Evolutionary conservation across 2,329 filamentous ascomycete genomes (phyloP).

Genomic region (Alternaria longipes): DNA sequence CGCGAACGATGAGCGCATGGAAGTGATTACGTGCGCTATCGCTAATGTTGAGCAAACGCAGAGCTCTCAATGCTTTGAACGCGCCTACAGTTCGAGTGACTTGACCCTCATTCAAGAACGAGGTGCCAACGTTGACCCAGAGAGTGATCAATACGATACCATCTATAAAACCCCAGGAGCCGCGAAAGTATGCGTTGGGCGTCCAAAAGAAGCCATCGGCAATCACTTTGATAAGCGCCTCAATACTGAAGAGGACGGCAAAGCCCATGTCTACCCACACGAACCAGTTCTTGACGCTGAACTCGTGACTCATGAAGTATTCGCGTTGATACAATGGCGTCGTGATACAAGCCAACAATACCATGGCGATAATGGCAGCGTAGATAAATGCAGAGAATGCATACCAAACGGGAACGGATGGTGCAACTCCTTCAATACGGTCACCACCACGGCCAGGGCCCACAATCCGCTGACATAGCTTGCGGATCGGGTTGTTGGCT

Average conservation of each 20-base stretch:
- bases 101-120: constrained; percentile 80
- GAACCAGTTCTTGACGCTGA: constrained; percentile 83
- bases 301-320: constrained; percentile 72
- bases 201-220: constrained; percentile 97
- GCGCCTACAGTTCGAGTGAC: constrained; percentile 92
- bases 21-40: constrained; percentile 96
- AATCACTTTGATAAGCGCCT: constrained; percentile 90
- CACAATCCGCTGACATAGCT: constrained; percentile 86
- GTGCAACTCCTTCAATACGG: constrained; percentile 87
- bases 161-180: constrained; percentile 97
- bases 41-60: constrained; percentile 92
- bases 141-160: constrained; percentile 89
- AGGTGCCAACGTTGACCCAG: constrained; percentile 91
- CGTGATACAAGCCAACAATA: constrained; percentile 92
- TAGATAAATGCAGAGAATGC: constrained; percentile 94
- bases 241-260: constrained; percentile 82
- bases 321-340: constrained; percentile 93
- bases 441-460: constrained; percentile 88
- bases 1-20: constrained; percentile 92
- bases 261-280: constrained; percentile 94
- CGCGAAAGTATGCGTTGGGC: constrained; percentile 94
- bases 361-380: constrained; percentile 94
- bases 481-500: constrained; percentile 79
- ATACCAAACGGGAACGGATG: constrained; percentile 91
- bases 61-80: constrained; percentile 93